phyloP scores from a whole-genome alignment of 352 stramenopile genomes.

The Aphanomyces astaci region DNA sequence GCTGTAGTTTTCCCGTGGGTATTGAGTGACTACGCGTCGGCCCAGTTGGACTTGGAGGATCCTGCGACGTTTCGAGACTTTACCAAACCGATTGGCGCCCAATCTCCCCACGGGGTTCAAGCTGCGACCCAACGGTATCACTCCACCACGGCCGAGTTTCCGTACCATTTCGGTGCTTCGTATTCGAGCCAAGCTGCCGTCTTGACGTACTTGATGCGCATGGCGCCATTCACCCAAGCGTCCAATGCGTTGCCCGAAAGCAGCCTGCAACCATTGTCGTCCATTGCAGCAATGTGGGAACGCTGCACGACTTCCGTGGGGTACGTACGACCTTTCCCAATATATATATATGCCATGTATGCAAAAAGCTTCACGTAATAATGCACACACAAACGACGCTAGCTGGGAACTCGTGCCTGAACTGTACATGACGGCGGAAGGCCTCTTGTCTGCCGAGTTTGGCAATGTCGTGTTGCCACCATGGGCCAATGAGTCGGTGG shows the following conservation, averaged over 20 bases:
- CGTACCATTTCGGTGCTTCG: conserved; percentile 64
- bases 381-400: too few species aligned
- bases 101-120: conserved; percentile 42
- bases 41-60: conserved; percentile 91
- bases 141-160: conserved; percentile 32
- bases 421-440: conserved; percentile 72
- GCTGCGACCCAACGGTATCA: conserved; percentile 40
- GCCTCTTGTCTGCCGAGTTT: conserved; percentile 64
- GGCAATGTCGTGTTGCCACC: conserved; percentile 89
- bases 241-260: conserved; percentile 28
- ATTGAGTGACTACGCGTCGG: conserved; percentile 91
- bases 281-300: neutral
- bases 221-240: conserved; percentile 49
- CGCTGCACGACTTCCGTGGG: neutral
- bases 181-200: conserved; percentile 67
- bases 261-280: neutral
- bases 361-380: too few species aligned
- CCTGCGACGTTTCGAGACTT: conserved; percentile 92
- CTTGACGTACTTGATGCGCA: conserved; percentile 62
- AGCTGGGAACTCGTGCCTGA: conserved; percentile 57
- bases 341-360: too few species aligned
- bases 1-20: conserved; percentile 97
- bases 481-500: conserved; percentile 89
- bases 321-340: neutral
- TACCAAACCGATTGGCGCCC: conserved; percentile 93